phyloP scores from a whole-genome alignment of 2,329 filamentous ascomycete species.

The Cladophialophora psammophila region DNA sequence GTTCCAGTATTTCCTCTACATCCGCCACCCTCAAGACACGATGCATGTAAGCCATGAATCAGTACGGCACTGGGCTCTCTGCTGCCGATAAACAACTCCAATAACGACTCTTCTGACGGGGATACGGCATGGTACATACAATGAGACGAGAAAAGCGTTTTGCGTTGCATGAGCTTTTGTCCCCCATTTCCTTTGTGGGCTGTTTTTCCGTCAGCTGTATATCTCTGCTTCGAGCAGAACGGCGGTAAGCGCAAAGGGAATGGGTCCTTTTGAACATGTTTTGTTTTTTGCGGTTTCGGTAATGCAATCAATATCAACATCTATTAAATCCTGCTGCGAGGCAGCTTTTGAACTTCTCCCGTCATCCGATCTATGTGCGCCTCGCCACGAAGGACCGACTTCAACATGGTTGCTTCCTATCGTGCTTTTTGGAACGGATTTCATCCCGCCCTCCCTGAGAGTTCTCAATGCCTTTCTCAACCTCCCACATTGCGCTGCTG shows the following conservation, averaged over 20 bases:
- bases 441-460: too few species aligned
- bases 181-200: neutral
- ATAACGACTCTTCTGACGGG: neutral
- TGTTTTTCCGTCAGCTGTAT: neutral
- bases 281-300: neutral
- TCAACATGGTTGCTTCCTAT: too few species aligned
- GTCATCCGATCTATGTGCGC: too few species aligned
- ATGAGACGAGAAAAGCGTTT: neutral
- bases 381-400: too few species aligned
- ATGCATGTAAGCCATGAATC: neutral
- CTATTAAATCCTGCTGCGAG: neutral
- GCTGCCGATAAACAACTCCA: neutral
- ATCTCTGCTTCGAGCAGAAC: neutral
- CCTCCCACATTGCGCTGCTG: too few species aligned
- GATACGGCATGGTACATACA: conserved; percentile 8
- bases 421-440: too few species aligned
- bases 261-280: neutral
- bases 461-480: too few species aligned
- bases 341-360: too few species aligned
- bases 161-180: conserved; percentile 1
- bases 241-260: neutral
- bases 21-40: neutral
- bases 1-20: neutral
- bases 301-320: conserved; percentile 3
- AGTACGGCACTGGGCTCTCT: neutral